Conservation (phyloP, 768 basidiomycete species). For the Collybia sordida region DNA sequence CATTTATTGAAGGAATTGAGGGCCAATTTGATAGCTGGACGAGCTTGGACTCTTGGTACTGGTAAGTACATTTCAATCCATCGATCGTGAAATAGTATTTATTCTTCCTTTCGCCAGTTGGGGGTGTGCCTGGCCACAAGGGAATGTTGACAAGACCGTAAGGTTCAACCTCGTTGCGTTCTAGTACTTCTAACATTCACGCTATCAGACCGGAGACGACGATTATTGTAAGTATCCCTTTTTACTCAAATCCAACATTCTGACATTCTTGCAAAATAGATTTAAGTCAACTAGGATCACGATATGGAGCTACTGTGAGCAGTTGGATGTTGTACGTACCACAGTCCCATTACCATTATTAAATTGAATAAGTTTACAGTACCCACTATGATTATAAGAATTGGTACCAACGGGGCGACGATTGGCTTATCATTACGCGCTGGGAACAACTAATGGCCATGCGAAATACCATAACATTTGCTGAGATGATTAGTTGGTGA, state of each 20-base stretch:
- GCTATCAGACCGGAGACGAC: constrained; percentile 40
- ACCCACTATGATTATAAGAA: constrained; percentile 61
- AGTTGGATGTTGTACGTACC: constrained; percentile 44
- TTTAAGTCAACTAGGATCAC: constrained; percentile 37
- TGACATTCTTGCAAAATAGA: constrained; percentile 25
- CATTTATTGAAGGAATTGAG: constrained; percentile 57
- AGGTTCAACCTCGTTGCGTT: constrained; percentile 5
- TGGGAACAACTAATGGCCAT: constrained; percentile 70
- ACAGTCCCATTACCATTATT: background rate
- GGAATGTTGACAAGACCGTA: constrained; percentile 41
- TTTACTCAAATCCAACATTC: background rate
- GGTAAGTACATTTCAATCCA: constrained; percentile 27
- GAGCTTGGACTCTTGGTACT: constrained; percentile 48
- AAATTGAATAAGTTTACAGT: constrained; percentile 33
- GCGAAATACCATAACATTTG: constrained; percentile 51
- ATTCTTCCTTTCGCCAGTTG: constrained; percentile 30
- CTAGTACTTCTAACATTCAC: constrained; percentile 5
- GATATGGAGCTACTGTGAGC: constrained; percentile 46
- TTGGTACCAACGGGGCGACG: constrained; percentile 65
- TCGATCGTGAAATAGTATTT: background rate
- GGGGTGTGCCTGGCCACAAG: constrained; percentile 65
- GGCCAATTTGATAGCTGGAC: constrained; percentile 46
- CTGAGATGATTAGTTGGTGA: constrained; percentile 72
- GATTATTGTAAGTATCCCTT: constrained; percentile 39
- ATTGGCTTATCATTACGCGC: constrained; percentile 65